These are phyloP conservation scores for Artomyces pyxidatus DNA, from an alignment of 768 basidiomycete genomes.

Conservation along the genomic window DNA sequence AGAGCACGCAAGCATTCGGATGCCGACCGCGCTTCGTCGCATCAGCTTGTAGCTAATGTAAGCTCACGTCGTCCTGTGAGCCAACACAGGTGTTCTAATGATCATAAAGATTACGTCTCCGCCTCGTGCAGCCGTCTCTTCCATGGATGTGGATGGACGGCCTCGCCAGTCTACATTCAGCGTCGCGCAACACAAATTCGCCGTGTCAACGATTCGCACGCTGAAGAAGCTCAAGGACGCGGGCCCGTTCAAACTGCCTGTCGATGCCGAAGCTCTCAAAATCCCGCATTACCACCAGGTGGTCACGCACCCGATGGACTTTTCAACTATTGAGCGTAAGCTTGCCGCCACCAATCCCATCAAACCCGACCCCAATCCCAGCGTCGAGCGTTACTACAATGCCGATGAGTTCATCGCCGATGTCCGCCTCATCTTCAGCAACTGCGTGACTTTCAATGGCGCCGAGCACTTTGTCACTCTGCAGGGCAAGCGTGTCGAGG, in stretches of 20 bases:
- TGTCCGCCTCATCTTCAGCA: slow-evolving; percentile 81
- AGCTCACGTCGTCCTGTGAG: slow-evolving; percentile 42
- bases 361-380: slow-evolving; percentile 63
- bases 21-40: slow-evolving; percentile 58
- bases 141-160: slow-evolving; percentile 13
- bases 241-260: slow-evolving; percentile 73
- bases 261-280: slow-evolving; percentile 76
- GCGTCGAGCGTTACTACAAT: slow-evolving; percentile 68
- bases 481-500: slow-evolving; percentile 80
- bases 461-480: slow-evolving; percentile 70
- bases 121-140: slow-evolving; percentile 11
- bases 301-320: slow-evolving; percentile 90
- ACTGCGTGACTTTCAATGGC: slow-evolving; percentile 90
- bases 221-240: slow-evolving; percentile 87
- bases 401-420: slow-evolving; percentile 81
- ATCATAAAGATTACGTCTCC: slow-evolving; percentile 13
- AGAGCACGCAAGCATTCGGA: slow-evolving; percentile 70
- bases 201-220: slow-evolving; percentile 64
- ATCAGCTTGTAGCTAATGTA: slow-evolving; percentile 69
- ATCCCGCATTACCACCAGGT: slow-evolving; percentile 85
- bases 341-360: slow-evolving; percentile 67
- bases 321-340: slow-evolving; percentile 88
- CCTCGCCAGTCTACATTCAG: slow-evolving; percentile 44
- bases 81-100: slow-evolving; percentile 50
- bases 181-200: slow-evolving; percentile 69